These are phyloP conservation scores for Xylaria palmicola DNA, from an alignment of 495 filamentous ascomycete species.

Conservation along the genomic window DNA sequence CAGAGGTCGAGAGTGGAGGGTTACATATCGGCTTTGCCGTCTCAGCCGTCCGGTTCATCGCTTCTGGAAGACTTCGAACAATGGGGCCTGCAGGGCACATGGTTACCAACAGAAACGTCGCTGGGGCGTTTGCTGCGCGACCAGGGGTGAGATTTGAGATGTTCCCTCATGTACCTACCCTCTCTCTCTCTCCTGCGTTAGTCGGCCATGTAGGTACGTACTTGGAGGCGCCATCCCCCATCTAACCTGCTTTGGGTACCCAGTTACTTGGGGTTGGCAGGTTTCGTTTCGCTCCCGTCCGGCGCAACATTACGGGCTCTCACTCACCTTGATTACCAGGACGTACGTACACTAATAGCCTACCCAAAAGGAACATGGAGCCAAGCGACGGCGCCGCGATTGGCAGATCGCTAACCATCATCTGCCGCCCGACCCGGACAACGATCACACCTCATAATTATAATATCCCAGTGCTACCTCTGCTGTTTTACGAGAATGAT, in stretches of 20 bases:
- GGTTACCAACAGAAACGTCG: no score
- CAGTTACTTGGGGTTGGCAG: no score
- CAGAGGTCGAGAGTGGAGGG: slow-evolving; percentile 5
- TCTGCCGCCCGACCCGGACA: slow-evolving; percentile 2
- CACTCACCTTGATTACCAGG: neutral
- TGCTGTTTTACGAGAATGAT: slow-evolving; percentile 10
- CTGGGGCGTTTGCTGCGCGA: no score
- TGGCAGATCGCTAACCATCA: neutral
- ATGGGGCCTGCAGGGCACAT: slow-evolving; percentile 2
- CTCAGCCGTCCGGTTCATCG: slow-evolving; percentile 15
- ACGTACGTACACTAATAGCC: no score
- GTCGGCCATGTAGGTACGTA: no score
- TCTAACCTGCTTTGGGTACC: no score
- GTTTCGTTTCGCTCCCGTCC: no score
- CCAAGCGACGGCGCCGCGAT: neutral
- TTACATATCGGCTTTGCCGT: slow-evolving; percentile 20
- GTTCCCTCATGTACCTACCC: no score
- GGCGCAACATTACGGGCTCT: neutral
- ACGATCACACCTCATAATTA: slow-evolving; percentile 11
- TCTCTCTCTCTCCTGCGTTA: no score
- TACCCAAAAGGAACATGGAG: neutral
- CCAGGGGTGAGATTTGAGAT: no score
- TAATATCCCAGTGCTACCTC: no score
- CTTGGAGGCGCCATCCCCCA: no score
- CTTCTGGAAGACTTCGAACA: slow-evolving; percentile 18